phyloP scores from a whole-genome alignment of 768 basidiomycete species.

The Russula emetica region DNA sequence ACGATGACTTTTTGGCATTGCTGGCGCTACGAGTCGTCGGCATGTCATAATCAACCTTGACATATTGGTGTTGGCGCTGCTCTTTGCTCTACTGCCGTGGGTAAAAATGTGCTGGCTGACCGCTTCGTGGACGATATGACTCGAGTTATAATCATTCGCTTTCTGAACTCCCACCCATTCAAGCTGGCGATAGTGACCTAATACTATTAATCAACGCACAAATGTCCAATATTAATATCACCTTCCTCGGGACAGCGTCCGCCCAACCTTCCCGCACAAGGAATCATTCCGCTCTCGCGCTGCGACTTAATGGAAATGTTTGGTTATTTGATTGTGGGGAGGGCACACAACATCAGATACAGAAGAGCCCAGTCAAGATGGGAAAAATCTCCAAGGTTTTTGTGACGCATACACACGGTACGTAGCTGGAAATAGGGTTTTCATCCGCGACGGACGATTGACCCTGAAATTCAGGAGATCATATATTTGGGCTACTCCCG shows the following conservation, averaged over 20 bases:
- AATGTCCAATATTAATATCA: slow-evolving; percentile 45
- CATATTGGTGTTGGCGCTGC: neutral
- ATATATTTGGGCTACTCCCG: slow-evolving; percentile 72
- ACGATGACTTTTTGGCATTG: slow-evolving; percentile 4
- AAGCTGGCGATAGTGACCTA: neutral
- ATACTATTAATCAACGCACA: neutral
- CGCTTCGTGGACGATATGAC: neutral
- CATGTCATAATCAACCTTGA: neutral
- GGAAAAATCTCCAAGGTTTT: slow-evolving; percentile 78
- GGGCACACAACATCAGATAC: slow-evolving; percentile 74
- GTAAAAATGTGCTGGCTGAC: neutral
- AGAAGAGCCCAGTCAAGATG: slow-evolving; percentile 71
- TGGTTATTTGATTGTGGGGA: slow-evolving; percentile 89
- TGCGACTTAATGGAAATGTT: slow-evolving; percentile 62
- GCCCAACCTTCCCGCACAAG: slow-evolving; percentile 76
- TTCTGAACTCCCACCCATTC: slow-evolving; percentile 22
- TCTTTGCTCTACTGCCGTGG: neutral
- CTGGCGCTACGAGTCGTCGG: slow-evolving; percentile 18
- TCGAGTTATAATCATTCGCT: neutral
- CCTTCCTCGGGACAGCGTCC: slow-evolving; percentile 78
- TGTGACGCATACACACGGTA: slow-evolving; percentile 87
- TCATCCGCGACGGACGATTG: neutral
- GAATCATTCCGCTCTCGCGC: slow-evolving; percentile 69
- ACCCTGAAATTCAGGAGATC: slow-evolving; percentile 54
- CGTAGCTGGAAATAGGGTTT: slow-evolving; percentile 18